Evolutionary conservation across 2,329 filamentous ascomycete genomes (phyloP).

Genomic region (Exutisphaerella laricina): DNA sequence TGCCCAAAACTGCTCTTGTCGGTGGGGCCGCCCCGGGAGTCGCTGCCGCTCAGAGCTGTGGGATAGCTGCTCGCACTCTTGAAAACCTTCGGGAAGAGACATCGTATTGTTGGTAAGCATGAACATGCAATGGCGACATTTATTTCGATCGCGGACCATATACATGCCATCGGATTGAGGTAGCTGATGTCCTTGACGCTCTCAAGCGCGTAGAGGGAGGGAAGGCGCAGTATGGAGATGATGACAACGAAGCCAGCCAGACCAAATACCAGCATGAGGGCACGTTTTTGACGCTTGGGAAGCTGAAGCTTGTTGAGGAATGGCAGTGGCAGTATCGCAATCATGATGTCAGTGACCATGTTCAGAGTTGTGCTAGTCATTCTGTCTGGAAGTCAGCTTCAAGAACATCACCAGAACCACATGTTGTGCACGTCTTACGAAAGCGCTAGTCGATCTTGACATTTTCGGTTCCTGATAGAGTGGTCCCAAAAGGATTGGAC

Average conservation of each 20-base stretch:
- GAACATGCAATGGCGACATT: constrained; percentile 35
- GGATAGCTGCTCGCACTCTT: no score
- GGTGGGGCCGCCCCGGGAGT: no score
- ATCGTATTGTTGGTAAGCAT: constrained; percentile 34
- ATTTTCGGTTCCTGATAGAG: constrained; percentile 5
- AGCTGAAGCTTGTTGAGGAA: constrained; percentile 32
- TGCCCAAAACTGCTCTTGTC: no score
- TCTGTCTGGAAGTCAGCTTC: no score
- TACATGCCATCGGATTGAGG: constrained; percentile 28
- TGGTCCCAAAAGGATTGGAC: constrained; percentile 31
- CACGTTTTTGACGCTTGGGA: constrained; percentile 28
- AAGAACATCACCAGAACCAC: no score
- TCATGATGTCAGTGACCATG: constrained; percentile 34
- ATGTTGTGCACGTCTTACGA: no score
- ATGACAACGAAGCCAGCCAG: constrained; percentile 31
- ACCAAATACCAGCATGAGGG: constrained; percentile 32
- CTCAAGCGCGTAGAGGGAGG: constrained; percentile 23
- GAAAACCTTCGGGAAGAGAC: constrained; percentile 33
- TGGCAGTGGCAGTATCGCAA: constrained; percentile 32
- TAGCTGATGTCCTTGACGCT: constrained; percentile 25
- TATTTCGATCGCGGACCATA: constrained; percentile 33
- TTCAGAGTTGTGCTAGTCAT: constrained; percentile 36
- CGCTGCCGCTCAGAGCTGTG: no score
- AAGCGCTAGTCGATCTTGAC: constrained; percentile 11
- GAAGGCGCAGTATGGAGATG: constrained; percentile 31